phyloP scores from a whole-genome alignment of 2,329 filamentous ascomycete genomes.

The Coleophoma eucalyptorum region DNA sequence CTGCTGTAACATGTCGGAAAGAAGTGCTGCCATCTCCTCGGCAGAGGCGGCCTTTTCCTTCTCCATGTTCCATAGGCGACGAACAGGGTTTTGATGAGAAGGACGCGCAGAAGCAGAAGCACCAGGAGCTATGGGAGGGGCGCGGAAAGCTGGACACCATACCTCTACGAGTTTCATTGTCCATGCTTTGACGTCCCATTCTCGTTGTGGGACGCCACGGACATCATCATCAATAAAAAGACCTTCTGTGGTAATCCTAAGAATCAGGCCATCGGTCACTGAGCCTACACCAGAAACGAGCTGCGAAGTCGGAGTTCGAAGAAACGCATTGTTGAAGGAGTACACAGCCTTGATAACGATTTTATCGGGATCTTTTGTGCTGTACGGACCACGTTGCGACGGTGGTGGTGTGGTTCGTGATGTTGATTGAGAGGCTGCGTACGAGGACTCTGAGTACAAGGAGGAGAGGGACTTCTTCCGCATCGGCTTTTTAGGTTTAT shows the following conservation, averaged over 20 bases:
- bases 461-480: slow-evolving; percentile 65
- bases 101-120: slow-evolving; percentile 36
- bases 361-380: slow-evolving; percentile 89
- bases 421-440: slow-evolving; percentile 80
- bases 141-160: slow-evolving; percentile 66
- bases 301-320: slow-evolving; percentile 85
- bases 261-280: slow-evolving; percentile 87
- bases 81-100: slow-evolving; percentile 27
- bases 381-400: slow-evolving; percentile 73
- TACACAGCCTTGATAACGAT: slow-evolving; percentile 94
- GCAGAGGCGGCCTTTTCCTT: slow-evolving; percentile 38
- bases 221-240: slow-evolving; percentile 97
- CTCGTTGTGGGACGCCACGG: slow-evolving; percentile 83
- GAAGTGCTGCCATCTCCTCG: slow-evolving; percentile 64
- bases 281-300: slow-evolving; percentile 78
- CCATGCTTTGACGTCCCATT: slow-evolving; percentile 99
- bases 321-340: slow-evolving; percentile 84
- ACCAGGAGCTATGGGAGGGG: slow-evolving; percentile 27
- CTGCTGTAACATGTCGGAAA: slow-evolving; percentile 56
- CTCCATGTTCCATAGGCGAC: slow-evolving; percentile 33
- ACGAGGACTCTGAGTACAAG: slow-evolving; percentile 79
- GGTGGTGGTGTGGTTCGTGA: slow-evolving; percentile 79
- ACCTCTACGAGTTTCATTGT: slow-evolving; percentile 91
- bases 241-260: slow-evolving; percentile 90
- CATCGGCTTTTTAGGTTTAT: slow-evolving; percentile 55